These are phyloP conservation scores for Cercospora sp. DNA, from an alignment of 2,329 filamentous ascomycete species.

Conservation along the genomic window DNA sequence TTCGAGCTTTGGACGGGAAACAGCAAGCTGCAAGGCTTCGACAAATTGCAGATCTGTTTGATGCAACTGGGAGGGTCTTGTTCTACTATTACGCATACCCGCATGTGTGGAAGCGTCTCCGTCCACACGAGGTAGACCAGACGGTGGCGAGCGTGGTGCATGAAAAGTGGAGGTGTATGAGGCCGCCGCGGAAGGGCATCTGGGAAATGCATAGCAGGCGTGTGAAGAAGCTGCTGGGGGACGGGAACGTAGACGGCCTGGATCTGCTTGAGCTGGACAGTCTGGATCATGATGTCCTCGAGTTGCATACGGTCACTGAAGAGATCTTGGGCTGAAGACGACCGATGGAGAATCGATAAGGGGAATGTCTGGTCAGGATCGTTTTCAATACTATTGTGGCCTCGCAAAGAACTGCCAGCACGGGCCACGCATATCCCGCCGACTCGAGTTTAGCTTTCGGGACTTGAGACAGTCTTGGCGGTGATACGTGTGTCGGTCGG, in stretches of 20 bases:
- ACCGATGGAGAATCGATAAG: not conserved
- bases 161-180: conserved; percentile 19
- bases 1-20: conserved; percentile 22
- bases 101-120: conserved; percentile 20
- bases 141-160: conserved; percentile 22
- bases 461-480: not conserved
- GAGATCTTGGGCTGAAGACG: not conserved
- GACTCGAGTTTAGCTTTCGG: conserved; percentile 1
- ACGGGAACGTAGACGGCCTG: conserved; percentile 22
- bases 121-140: conserved; percentile 17
- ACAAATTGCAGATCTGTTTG: conserved; percentile 26
- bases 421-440: not conserved
- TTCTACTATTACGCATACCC: conserved; percentile 28
- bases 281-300: conserved; percentile 16
- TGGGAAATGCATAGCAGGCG: conserved; percentile 17
- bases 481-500: not conserved
- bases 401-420: not conserved
- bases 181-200: conserved; percentile 8
- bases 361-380: not conserved
- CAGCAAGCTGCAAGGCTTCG: conserved; percentile 24
- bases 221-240: conserved; percentile 22
- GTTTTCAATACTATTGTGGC: not conserved
- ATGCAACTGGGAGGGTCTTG: conserved; percentile 18
- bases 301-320: conserved; percentile 14
- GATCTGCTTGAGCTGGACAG: conserved; percentile 21